Conservation (phyloP, 192 early-diverging fungal genomes). For the Coemansia sp. region DNA sequence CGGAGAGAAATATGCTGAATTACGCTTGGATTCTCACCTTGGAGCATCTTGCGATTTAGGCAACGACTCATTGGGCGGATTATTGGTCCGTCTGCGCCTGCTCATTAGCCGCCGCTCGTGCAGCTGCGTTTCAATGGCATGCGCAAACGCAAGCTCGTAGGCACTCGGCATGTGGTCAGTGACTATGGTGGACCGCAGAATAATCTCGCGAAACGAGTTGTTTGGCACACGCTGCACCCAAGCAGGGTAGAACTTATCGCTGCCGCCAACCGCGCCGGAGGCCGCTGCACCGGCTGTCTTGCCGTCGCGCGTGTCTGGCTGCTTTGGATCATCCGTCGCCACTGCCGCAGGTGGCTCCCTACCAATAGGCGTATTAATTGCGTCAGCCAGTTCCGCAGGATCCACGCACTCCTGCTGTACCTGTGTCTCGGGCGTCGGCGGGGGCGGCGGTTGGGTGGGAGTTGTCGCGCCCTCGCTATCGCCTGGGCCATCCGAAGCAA, state of each 20-base stretch:
- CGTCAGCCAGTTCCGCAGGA: conserved; percentile 41
- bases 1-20: too few species aligned
- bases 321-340: background rate
- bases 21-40: background rate
- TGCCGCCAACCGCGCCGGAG: conserved; percentile 5
- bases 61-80: background rate
- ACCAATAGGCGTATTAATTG: conserved; percentile 40
- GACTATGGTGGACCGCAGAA: conserved; percentile 46
- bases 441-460: conserved; percentile 21
- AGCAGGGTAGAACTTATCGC: conserved; percentile 41
- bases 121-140: conserved; percentile 52
- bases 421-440: conserved; percentile 43
- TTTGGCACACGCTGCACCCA: conserved; percentile 44
- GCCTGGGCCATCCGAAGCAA: background rate
- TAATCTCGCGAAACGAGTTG: conserved; percentile 44
- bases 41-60: background rate
- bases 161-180: conserved; percentile 55
- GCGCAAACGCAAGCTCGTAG: conserved; percentile 52
- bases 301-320: background rate
- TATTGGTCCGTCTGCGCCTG: conserved; percentile 12
- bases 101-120: conserved; percentile 41
- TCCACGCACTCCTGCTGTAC: conserved; percentile 41
- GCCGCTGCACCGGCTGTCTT: background rate
- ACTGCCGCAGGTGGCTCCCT: background rate
- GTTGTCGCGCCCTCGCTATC: background rate